Evolutionary conservation across 345 rosid species (phyloP).

Genomic region (Lepidium didymum): DNA sequence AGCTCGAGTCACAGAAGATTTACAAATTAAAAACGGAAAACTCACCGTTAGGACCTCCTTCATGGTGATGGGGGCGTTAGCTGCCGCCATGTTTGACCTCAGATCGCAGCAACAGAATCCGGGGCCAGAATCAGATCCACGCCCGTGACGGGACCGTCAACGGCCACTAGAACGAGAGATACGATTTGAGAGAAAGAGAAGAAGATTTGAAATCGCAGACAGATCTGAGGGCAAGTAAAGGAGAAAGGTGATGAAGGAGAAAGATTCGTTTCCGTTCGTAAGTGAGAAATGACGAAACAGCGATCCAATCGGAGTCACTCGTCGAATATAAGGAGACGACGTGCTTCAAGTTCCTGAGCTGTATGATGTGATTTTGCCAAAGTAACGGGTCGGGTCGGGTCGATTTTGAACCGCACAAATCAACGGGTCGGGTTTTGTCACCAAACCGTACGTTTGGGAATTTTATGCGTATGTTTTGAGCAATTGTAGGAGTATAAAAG

Average conservation of each 20-base stretch:
- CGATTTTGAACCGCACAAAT: not conserved
- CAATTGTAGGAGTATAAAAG: not conserved
- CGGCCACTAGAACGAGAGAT: constrained; percentile 15
- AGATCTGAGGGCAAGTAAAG: constrained; percentile 28
- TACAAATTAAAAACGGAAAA: constrained; percentile 3
- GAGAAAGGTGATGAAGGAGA: constrained; percentile 5
- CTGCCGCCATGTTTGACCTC: constrained; percentile 76
- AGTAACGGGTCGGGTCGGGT: constrained; percentile 6
- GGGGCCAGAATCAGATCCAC: constrained; percentile 25
- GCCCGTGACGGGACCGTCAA: constrained; percentile 29
- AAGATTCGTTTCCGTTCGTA: not conserved
- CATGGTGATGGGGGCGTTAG: constrained; percentile 92
- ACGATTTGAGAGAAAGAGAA: constrained; percentile 11
- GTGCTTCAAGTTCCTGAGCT: constrained; percentile 25
- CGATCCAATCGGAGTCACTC: constrained; percentile 28
- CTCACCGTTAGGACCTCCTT: constrained; percentile 86
- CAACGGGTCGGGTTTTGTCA: constrained; percentile 8
- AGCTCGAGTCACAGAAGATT: constrained; percentile 18
- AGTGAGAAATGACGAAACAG: constrained; percentile 26
- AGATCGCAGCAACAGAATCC: constrained; percentile 24
- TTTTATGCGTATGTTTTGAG: not conserved
- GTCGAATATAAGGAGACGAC: constrained; percentile 29
- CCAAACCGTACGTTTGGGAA: not conserved
- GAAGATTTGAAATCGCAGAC: constrained; percentile 6
- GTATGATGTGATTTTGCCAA: constrained; percentile 17